phyloP scores from a whole-genome alignment of 202 grass and related monocot species.

The Elaeis oleifera region DNA sequence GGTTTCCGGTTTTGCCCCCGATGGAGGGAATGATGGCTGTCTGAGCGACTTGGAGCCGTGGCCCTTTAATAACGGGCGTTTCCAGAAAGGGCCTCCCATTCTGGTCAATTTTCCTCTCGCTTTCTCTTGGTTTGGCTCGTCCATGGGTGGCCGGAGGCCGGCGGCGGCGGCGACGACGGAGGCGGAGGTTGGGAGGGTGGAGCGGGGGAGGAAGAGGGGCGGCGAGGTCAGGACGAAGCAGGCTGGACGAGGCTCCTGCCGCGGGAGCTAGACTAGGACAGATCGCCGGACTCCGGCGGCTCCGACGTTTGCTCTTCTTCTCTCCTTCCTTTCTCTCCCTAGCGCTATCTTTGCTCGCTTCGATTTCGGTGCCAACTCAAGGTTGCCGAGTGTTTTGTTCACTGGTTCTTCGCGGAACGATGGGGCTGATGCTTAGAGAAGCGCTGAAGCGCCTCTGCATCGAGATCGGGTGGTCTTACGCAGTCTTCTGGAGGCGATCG shows the following conservation, averaged over 20 bases:
- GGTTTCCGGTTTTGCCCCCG: constrained; percentile 43
- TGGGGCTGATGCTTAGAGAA: constrained; percentile 55
- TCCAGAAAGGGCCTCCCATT: neutral
- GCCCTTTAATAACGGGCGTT: constrained; percentile 1
- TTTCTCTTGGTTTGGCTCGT: neutral
- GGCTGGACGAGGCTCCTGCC: constrained; percentile 79
- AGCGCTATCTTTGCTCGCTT: neutral
- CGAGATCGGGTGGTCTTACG: constrained; percentile 93
- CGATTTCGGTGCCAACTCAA: neutral
- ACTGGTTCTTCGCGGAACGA: constrained; percentile 21
- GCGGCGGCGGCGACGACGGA: constrained; percentile 30
- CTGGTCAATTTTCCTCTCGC: constrained; percentile 3
- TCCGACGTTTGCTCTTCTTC: neutral
- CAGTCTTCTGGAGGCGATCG: constrained; percentile 86
- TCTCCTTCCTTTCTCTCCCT: neutral
- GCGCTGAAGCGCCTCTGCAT: constrained; percentile 71
- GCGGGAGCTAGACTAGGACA: constrained; percentile 52
- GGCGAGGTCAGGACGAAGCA: constrained; percentile 64
- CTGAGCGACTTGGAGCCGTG: constrained; percentile 27
- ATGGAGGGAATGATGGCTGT: constrained; percentile 53
- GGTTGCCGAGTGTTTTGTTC: constrained; percentile 19
- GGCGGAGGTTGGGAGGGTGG: constrained; percentile 24
- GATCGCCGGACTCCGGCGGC: neutral
- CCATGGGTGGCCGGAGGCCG: constrained; percentile 61
- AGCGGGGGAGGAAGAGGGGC: constrained; percentile 37